Conservation (phyloP, 768 basidiomycete species). For the Cystobasidium tubakii region DNA sequence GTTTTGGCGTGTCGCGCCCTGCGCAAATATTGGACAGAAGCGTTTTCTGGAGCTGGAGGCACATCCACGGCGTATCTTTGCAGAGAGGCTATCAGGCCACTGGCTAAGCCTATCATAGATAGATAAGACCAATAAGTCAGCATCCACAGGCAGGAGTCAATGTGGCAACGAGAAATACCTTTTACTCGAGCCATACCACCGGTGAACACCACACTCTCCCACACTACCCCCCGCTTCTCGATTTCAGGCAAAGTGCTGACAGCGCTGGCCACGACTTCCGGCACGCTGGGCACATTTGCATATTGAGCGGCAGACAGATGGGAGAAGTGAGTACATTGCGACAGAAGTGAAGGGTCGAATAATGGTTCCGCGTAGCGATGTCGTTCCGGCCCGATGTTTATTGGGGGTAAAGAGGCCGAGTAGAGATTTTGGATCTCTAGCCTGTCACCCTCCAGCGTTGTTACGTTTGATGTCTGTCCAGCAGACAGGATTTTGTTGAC, state of each 20-base stretch:
- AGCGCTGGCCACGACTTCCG: slow-evolving; percentile 63
- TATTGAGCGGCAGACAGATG: neutral
- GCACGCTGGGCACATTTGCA: slow-evolving; percentile 52
- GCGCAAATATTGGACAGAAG: slow-evolving; percentile 62
- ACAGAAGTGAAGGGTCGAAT: slow-evolving; percentile 64
- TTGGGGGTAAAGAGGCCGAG: slow-evolving; percentile 51
- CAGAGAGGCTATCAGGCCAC: slow-evolving; percentile 54
- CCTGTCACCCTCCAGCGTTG: slow-evolving; percentile 64
- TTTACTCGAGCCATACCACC: slow-evolving; percentile 70
- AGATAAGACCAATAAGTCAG: too few species aligned
- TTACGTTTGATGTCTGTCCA: slow-evolving; percentile 56
- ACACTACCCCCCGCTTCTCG: slow-evolving; percentile 65
- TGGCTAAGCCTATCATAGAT: slow-evolving; percentile 64
- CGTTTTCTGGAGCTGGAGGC: slow-evolving; percentile 59
- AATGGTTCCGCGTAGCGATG: slow-evolving; percentile 87
- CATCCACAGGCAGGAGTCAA: too few species aligned
- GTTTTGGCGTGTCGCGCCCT: slow-evolving; percentile 60
- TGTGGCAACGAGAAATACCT: slow-evolving; percentile 52
- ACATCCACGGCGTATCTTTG: slow-evolving; percentile 44
- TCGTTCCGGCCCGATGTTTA: slow-evolving; percentile 77
- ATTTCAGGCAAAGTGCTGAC: slow-evolving; percentile 59
- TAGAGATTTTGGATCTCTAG: slow-evolving; percentile 76
- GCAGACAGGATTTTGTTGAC: slow-evolving; percentile 78
- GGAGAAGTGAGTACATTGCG: neutral
- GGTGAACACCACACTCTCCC: slow-evolving; percentile 73